Base-by-base conservation (phyloP, 257 asterid genomes). In the Plantago elongata region DNA sequence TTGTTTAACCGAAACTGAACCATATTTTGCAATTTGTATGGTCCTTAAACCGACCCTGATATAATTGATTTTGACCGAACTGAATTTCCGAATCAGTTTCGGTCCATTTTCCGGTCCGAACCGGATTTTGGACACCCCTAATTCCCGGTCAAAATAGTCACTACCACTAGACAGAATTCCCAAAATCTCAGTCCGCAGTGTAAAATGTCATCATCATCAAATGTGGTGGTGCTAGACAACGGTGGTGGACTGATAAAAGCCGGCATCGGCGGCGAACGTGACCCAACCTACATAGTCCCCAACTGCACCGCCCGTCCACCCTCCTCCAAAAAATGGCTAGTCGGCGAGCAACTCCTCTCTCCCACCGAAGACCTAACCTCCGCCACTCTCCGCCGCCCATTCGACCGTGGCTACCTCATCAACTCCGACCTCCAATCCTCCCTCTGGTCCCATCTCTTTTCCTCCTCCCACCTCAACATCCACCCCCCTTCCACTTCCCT, bases 341-440 rank as follows among this genome's bases (percentile, higher is more conserved):
- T 84, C 11, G 89, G 85, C 30, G 88, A 89, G 75, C 95, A 84
- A 47, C 94, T 92, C 74, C 95, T 91, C 75, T 81, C 87, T 77
- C 89, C 89, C 9, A 9, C 83, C 30, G 84, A 81, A 49, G 99
- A 93, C 86, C 91, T 93, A 14, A 93, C 99, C 58, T 89, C 99
- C 72, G 96, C 96, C 83, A 83, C 97, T 43, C 72, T 85, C 71
- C 95, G 97, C 79, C 96, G 99, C 61, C 99, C 99, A 17, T 71
- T 81, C 74, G 97, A 89, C 85, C 96, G 95, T 50, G 97, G 96
- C 68, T 64, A 93, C 72, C 82, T 92, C 44, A 85, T 90, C 62
- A 89, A 93, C 66, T 94, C 96, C 22, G 96, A 89, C 34, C 97
- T 93, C 67, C 97, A 93, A 62, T 83, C 99, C 43, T 74, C 94